phyloP scores from a whole-genome alignment of 176 grass and related monocot genomes.

The Melocanna baccifera region DNA sequence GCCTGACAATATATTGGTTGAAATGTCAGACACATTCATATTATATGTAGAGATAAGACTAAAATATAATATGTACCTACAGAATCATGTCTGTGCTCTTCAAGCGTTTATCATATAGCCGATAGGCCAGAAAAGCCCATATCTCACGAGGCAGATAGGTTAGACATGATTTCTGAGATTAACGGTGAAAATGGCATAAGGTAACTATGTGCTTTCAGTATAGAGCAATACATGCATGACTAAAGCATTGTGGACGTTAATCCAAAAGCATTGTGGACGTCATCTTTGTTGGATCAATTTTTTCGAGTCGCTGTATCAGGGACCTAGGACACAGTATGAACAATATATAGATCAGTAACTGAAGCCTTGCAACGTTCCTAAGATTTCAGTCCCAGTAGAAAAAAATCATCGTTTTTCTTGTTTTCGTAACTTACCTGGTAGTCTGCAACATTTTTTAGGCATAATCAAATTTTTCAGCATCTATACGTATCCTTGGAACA shows the following conservation, averaged over 20 bases:
- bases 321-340: conserved; percentile 41
- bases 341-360: conserved; percentile 24
- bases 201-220: not conserved
- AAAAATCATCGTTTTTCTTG: not conserved
- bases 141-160: conserved; percentile 15
- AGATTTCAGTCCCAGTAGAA: not conserved
- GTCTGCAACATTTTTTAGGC: conserved; percentile 86
- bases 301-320: conserved; percentile 61
- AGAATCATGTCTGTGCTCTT: conserved; percentile 82
- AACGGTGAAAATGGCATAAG: not conserved
- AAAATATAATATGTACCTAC: conserved; percentile 39
- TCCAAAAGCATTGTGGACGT: conserved; percentile 73
- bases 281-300: conserved; percentile 72
- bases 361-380: not conserved
- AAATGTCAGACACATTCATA: conserved; percentile 28
- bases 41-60: not conserved
- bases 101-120: conserved; percentile 62
- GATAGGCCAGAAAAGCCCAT: conserved; percentile 77
- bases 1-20: conserved; percentile 41
- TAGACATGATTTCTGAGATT: not conserved
- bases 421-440: conserved; percentile 46
- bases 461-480: conserved; percentile 77
- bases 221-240: conserved; percentile 79
- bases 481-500: conserved; percentile 72
- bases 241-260: conserved; percentile 83